Percentiles rank a stretch among this genome's conserved stretches.
These are phyloP conservation scores for Avena eriantha DNA, from an alignment of 176 grass and related monocot species.

Conservation along the genomic window DNA sequence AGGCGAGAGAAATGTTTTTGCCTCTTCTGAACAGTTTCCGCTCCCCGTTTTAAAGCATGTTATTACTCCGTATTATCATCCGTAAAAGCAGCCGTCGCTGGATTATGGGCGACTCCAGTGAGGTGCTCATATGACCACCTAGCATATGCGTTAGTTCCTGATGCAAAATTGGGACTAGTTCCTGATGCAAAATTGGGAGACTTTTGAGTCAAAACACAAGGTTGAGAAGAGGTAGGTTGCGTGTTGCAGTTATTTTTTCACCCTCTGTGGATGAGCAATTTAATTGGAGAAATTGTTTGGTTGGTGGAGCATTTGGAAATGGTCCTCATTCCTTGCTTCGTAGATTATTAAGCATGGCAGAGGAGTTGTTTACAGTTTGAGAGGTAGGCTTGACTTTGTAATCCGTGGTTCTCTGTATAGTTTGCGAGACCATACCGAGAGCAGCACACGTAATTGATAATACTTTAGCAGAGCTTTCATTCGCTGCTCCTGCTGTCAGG, in stretches of 20 bases:
- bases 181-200: conserved; percentile 5
- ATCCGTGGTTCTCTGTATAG: background rate
- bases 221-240: background rate
- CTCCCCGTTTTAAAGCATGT: no score
- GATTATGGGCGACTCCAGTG: no score
- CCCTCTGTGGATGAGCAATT: background rate
- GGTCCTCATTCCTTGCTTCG: conserved; percentile 19
- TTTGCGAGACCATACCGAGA: background rate
- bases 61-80: no score
- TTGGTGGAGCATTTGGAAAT: conserved; percentile 21
- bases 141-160: conserved; percentile 1
- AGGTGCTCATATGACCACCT: background rate
- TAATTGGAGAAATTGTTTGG: background rate
- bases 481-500: background rate
- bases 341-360: conserved; percentile 31
- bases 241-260: background rate
- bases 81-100: no score
- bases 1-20: no score
- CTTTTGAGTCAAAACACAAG: background rate
- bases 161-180: background rate
- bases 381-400: background rate
- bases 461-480: conserved; percentile 25
- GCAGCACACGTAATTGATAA: background rate
- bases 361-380: conserved; percentile 32
- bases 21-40: no score